Base-by-base conservation (phyloP, 257 asterid species). In the Craterostigma plantagineum region DNA sequence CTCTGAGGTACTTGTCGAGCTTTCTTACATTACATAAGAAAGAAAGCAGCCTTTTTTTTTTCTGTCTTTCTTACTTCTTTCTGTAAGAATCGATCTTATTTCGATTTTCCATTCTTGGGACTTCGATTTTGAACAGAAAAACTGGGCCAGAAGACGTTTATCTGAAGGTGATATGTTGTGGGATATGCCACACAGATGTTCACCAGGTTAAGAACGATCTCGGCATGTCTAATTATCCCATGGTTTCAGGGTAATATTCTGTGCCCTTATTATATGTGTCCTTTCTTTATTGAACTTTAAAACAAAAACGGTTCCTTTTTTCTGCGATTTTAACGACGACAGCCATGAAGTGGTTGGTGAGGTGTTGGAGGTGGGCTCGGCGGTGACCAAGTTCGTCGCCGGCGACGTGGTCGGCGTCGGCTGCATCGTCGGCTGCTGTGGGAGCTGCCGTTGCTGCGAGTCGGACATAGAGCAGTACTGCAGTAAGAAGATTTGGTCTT, bases 341-440 rank as follows among this genome's bases (percentile, higher is more conserved):
- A 65, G 73, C 12, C 69, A 69, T 52, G 77, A 69, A 46, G 62
- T 69, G 13, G 73, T 69, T 0, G 77, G 77, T 16, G 63, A 65
- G 65, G 65, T 69, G 0, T 34, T 65, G 38, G 55, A 35, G 30
- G 30, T 23, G 30, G 30, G 30, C 30, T 23, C 30, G 30, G 6
- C 4, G 4, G 77, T 59, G 46, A 49, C 48, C 38, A 50, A 47
- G 12, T 58, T 70, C 37, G 43, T 27, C 33, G 14, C 7, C 8
- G 78, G 71, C 1, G 78, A 70, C 3, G 46, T 15, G 10, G 71
- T 57, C 3, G 78, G 78, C 6, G 68, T 54, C 35, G 74, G 74
- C 16, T 69, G 71, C 1, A 53, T 66, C 1, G 16, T 66, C n/a
- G 73, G 30, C 30, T 23, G 66, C 4, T 65, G 78, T 47, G 73